Evolutionary conservation across 2,329 filamentous ascomycete species (phyloP).

Genomic region (Penicillium thymicola): DNA sequence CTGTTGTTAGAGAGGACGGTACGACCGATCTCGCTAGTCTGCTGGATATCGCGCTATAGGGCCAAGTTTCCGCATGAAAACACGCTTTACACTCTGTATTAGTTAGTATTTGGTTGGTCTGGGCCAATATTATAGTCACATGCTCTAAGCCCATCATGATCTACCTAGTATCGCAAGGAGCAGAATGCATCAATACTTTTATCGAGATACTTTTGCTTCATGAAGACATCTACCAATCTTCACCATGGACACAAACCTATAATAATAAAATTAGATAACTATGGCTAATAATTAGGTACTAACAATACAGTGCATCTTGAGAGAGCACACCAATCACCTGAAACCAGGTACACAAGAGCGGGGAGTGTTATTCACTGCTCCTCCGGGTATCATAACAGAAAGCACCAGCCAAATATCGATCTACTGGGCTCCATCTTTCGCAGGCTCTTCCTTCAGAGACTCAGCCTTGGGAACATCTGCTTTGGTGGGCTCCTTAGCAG

Average conservation of each 20-base stretch:
- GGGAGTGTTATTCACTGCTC: conserved; percentile 16
- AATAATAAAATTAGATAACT: background rate
- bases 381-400: conserved; percentile 26
- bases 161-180: no score
- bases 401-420: conserved; percentile 1
- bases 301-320: background rate
- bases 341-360: conserved; percentile 13
- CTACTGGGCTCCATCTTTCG: conserved; percentile 17
- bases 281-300: background rate
- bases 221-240: background rate
- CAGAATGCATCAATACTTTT: no score
- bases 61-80: background rate
- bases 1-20: background rate
- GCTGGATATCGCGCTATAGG: background rate
- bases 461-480: conserved; percentile 10
- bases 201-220: background rate
- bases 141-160: no score
- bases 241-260: background rate
- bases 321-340: conserved; percentile 3
- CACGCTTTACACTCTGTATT: background rate
- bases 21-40: background rate
- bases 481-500: conserved; percentile 10
- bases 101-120: background rate
- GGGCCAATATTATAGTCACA: no score
- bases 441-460: conserved; percentile 12